Evolutionary conservation across 768 basidiomycete species (phyloP), one percentile per base, ranked within the genome.

Genomic region (Asterophora parasitica): DNA sequence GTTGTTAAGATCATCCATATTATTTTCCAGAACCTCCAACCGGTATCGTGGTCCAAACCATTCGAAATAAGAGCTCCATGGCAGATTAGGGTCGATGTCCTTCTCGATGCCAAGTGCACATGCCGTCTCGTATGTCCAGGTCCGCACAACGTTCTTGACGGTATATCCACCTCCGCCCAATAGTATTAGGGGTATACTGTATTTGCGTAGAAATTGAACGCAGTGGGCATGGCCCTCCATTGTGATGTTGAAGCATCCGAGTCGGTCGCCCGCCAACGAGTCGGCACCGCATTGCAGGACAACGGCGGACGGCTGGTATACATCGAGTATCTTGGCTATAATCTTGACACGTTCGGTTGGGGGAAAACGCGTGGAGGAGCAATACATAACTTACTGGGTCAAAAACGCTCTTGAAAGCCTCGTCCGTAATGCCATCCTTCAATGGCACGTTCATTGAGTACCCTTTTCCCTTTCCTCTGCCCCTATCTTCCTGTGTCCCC

Each of bases 141-240:
- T 82, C 37, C 92, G 77, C 5, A 92, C 91, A 15, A 97, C 93
- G 60, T 99, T 99, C 65, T 94, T 92, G 35, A 95, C 87, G 0
- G 95, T 98, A 66, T 98, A 99, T 2, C 95, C 95, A 12, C 95
- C 95, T 2, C 95, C 95, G 23, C 95, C 95, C 3, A 99, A 77
- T 31, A 97, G 75, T 55, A 98, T 89, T 39, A 94, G 74, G 0
- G 95, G 95, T 28, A 96, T 71, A 53, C 87, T 82, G 61, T 88
- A 82, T 50, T 78, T 76, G 44, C 90, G 82, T 44, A 98, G 74
- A 61, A 88, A 97, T 51, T 85, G 79, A 15, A 93, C 91, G 59
- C 92, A 96, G 54, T 85, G 81, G 7, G 92, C 91, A 64, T 99
- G 96, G 0, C 95, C 95, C 42, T 91, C 75, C 88, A 99, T 92